Evolutionary conservation across 495 filamentous ascomycete genomes (phyloP), one percentile per base, ranked within the genome.

Genomic region (Aspergillus steynii): DNA sequence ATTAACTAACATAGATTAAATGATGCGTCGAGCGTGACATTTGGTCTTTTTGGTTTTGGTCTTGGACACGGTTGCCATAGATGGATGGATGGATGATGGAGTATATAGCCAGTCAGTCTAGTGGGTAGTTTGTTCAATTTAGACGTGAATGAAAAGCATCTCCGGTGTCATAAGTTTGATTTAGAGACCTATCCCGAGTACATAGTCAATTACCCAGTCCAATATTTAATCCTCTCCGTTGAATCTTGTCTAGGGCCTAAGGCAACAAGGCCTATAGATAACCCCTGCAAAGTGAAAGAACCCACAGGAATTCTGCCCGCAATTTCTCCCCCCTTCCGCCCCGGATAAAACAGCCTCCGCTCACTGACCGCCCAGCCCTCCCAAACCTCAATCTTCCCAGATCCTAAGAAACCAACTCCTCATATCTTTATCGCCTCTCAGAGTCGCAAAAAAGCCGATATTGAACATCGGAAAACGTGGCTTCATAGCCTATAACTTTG

Each of bases 111-210:
- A 42, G 31, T 34, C 9, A 34, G 37, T 15, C 37, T 42, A 10
- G 34, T 42, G 37, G 6, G 52, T 54, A 54, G 29, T 26, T 54
- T 37, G 27, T 34, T 25, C 52, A 54, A 54, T 54, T 26, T 54
- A 54, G 31, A 54, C 20, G 15, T 53, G 32, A 9, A 37, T 20
- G 20, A 20, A 20, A 20, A 20, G 20, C 20, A 20, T 20, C 20
- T 20, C 20, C 20, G 20, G 20, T 20, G 20, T 20, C 20, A 20
- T 20, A 20, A 20, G 20, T 20, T 20, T 20, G 20, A 20, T 20
- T 20, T 20, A 20, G 20, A 20, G 20, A 20, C 20, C 20, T 20
- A 20, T 20, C 20, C 20, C 20, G 20, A 20, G 20, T 20, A 20
- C 20, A 20, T 20, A 20, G 20, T 20, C 20, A 20, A 20, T 20